Conservation (phyloP, 345 rosid species). For the Aegle marmelos region DNA sequence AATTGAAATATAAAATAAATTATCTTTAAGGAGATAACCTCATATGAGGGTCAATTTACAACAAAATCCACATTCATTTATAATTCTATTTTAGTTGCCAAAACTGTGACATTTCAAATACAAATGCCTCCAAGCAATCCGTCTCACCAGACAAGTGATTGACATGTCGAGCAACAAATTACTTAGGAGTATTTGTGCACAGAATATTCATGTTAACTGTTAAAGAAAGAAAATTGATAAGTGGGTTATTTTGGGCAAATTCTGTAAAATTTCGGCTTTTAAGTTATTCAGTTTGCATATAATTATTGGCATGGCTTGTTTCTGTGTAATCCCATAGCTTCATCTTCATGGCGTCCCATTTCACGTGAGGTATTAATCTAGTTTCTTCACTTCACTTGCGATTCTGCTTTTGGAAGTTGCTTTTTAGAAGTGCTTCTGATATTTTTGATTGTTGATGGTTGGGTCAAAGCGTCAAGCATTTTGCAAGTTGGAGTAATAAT, state of each 20-base stretch:
- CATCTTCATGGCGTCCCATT: background rate
- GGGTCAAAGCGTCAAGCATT: background rate
- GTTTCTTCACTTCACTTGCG: background rate
- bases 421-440: background rate
- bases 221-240: no score
- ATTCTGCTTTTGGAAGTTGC: background rate
- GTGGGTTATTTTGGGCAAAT: no score
- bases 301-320: no score
- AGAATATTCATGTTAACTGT: no score
- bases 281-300: no score
- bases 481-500: conserved; percentile 11
- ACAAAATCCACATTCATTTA: background rate
- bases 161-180: no score
- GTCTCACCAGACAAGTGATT: no score
- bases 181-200: no score
- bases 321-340: background rate
- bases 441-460: background rate
- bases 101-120: background rate
- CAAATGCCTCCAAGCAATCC: no score
- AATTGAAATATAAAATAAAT: background rate
- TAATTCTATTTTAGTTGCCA: background rate
- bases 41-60: background rate
- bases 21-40: background rate
- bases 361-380: background rate
- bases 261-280: no score